Percentiles rank a stretch among this genome's conserved stretches.
These are phyloP conservation scores for Hordeum pubiflorum DNA, from an alignment of 202 grass and related monocot species.

Conservation along the genomic window DNA sequence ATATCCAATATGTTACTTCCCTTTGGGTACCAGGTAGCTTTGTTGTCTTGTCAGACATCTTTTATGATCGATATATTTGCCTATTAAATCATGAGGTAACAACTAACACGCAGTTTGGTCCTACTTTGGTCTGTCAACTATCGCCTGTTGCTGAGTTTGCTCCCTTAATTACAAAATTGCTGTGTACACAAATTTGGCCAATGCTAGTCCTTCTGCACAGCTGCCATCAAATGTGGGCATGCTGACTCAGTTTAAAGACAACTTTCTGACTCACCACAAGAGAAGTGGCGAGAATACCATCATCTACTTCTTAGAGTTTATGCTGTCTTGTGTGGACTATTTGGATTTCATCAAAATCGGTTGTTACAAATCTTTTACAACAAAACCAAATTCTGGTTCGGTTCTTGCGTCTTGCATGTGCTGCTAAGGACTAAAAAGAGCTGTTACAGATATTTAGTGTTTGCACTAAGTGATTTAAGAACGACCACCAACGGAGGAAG, in stretches of 20 bases:
- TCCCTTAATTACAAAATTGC: neutral
- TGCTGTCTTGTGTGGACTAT: neutral
- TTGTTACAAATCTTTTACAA: neutral
- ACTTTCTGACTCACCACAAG: neutral
- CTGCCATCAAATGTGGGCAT: neutral
- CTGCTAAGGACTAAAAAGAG: neutral
- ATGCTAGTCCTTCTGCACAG: neutral
- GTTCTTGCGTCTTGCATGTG: neutral
- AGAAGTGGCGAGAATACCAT: neutral
- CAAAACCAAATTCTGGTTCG: neutral
- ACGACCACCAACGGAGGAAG: neutral
- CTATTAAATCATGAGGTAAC: neutral
- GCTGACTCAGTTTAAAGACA: neutral
- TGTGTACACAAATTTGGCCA: neutral
- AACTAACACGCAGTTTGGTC: neutral
- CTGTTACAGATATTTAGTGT: neutral
- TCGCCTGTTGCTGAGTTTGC: neutral
- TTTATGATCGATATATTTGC: neutral
- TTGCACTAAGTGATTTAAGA: neutral
- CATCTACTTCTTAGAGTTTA: neutral
- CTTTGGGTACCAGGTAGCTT: neutral
- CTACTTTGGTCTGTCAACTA: conserved; percentile 6
- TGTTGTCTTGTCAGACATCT: neutral
- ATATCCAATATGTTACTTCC: neutral
- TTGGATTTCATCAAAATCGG: neutral